These are phyloP conservation scores for Perkinsela sp. DNA, from an alignment of 208 protist species.

Conservation along the genomic window DNA sequence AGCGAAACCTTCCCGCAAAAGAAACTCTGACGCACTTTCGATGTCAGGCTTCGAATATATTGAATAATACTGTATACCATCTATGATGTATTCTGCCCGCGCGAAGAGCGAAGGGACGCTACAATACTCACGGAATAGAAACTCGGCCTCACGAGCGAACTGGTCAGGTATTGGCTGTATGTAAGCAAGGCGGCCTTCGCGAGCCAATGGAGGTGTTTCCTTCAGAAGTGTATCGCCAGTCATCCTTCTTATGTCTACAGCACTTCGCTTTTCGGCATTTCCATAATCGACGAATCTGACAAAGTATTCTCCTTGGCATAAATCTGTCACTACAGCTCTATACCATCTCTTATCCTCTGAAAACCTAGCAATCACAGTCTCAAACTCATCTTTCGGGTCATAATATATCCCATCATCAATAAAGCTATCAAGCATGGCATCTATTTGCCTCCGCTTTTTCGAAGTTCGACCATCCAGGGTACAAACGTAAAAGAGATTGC, in stretches of 20 bases:
- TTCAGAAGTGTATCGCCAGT: slow-evolving; percentile 17
- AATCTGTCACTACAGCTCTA: slow-evolving; percentile 23
- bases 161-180: slow-evolving; percentile 19
- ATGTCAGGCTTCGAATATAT: slow-evolving; percentile 25
- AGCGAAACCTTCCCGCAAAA: slow-evolving; percentile 35
- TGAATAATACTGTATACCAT: slow-evolving; percentile 19
- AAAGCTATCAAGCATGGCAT: slow-evolving; percentile 17
- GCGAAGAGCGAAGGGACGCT: slow-evolving; percentile 15
- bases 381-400: slow-evolving; percentile 15
- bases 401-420: not conserved
- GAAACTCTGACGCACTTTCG: slow-evolving; percentile 28
- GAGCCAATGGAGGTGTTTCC: slow-evolving; percentile 24
- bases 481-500: slow-evolving; percentile 1
- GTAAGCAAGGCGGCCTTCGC: slow-evolving; percentile 26
- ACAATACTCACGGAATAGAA: slow-evolving; percentile 25
- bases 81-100: slow-evolving; percentile 35
- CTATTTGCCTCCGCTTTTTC: slow-evolving; percentile 13
- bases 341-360: slow-evolving; percentile 38
- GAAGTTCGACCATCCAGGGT: slow-evolving; percentile 25
- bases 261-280: slow-evolving; percentile 18
- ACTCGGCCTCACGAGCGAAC: slow-evolving; percentile 13
- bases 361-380: slow-evolving; percentile 37
- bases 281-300: slow-evolving; percentile 60
- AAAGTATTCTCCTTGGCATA: slow-evolving; percentile 9
- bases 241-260: slow-evolving; percentile 23